Evolutionary conservation across 208 protist genomes (phyloP).

Genomic region (Trypanosoma caninum): DNA sequence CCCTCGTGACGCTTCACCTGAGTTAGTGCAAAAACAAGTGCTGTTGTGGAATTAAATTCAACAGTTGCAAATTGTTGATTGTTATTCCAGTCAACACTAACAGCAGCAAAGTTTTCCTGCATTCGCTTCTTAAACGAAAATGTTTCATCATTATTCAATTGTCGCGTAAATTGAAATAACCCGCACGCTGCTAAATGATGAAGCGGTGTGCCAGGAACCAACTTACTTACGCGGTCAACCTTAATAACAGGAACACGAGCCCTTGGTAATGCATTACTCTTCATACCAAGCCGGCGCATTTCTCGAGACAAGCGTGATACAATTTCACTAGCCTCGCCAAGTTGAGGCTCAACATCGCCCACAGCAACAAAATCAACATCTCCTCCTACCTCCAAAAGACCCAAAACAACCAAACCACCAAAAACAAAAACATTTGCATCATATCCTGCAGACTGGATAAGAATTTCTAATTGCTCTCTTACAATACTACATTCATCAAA

Average conservation of each 20-base stretch:
- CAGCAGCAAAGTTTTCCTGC: constrained; percentile 54
- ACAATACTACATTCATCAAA: constrained; percentile 81
- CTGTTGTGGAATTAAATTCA: constrained; percentile 60
- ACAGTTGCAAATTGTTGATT: constrained; percentile 73
- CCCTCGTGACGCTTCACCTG: constrained; percentile 62
- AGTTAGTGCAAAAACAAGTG: constrained; percentile 64
- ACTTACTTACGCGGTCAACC: constrained; percentile 72
- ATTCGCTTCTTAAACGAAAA: constrained; percentile 46
- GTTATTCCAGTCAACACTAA: constrained; percentile 72
- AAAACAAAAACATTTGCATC: constrained; percentile 88
- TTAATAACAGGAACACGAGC: constrained; percentile 86
- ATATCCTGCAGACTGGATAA: constrained; percentile 78
- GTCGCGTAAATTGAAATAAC: constrained; percentile 80
- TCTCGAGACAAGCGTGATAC: constrained; percentile 56
- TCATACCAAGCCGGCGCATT: constrained; percentile 71
- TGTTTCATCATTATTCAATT: constrained; percentile 42
- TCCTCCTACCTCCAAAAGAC: constrained; percentile 78
- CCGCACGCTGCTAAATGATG: constrained; percentile 68
- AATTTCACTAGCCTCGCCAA: constrained; percentile 78
- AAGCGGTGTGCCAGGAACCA: constrained; percentile 67
- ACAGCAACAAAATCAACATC: constrained; percentile 90
- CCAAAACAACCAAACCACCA: constrained; percentile 75
- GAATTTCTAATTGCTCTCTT: constrained; percentile 72
- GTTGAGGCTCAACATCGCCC: constrained; percentile 75
- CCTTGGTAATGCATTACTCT: constrained; percentile 55